Evolutionary conservation across 2,329 filamentous ascomycete genomes (phyloP), one percentile per base, ranked within the genome.

Genomic region (Penicillium sp.): DNA sequence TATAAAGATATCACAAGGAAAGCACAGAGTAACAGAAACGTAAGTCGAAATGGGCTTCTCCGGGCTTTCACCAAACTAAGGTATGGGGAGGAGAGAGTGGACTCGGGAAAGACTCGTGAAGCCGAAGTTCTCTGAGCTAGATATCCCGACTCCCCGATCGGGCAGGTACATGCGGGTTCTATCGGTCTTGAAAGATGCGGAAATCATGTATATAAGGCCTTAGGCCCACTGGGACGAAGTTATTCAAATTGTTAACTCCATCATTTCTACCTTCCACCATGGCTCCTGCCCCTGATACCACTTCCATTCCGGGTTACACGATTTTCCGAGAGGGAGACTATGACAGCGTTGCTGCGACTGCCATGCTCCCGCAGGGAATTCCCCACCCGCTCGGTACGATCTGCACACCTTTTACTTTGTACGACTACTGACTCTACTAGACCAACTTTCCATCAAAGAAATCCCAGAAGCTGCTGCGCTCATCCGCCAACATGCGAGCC

Each of bases 371-470:
- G 6, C 49, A 59, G 46, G 53, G 53, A 33, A 54, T 47, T 24
- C 55, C 58, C 18, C 59, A 62, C 49, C 59, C 59, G 10, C 47
- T 62, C 48, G 59, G 59, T 62, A 53, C 9, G 51, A 20, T 13
- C 27, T 20, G 31, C 9, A 49, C 15, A 20, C 4, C 18, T 32
- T 33, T 27, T 25, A 2, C 7, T 23, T 9, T 35, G 5, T 20
- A 13, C 37, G 20, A n/a, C 23, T 25, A 24, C 40, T 59, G 32
- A 59, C 40, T 4, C n/a, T 6, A 1, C 1, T n/a, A 61, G 63
- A 66, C 44, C 63, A 65, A 49, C 55, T 66, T 23, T 56, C 53
- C n/a, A 62, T 65, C 28, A 52, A 54, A 48, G 63, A 66, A 55
- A 64, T 66, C 20, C 62, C 63, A n/a, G 32, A 54, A 32, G 55